Evolutionary conservation across 495 filamentous ascomycete species (phyloP).

Genomic region (Immersiella caudata): DNA sequence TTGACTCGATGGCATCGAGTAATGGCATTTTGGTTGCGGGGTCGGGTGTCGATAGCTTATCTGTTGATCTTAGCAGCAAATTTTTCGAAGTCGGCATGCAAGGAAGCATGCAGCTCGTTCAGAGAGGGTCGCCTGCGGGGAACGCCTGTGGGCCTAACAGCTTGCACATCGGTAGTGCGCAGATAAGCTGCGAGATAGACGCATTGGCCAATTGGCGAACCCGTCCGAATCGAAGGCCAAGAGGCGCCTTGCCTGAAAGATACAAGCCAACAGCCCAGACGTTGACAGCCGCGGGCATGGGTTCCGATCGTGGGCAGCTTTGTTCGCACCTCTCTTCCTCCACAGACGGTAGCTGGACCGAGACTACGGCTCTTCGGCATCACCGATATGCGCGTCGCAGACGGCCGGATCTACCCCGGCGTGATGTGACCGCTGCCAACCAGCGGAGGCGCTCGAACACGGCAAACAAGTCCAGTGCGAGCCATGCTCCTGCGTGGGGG

Average conservation of each 20-base stretch:
- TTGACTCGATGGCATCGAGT: slow-evolving; percentile 34
- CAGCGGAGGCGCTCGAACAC: background rate
- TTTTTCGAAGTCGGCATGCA: background rate
- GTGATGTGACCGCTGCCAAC: background rate
- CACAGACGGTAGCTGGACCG: background rate
- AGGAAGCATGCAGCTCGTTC: background rate
- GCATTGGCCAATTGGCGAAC: slow-evolving; percentile 16
- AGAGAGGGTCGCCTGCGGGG: background rate
- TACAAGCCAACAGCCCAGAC: background rate
- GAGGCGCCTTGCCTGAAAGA: slow-evolving; percentile 3
- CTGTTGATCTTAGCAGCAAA: background rate
- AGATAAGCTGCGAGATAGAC: slow-evolving; percentile 12
- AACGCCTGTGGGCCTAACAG: slow-evolving; percentile 3
- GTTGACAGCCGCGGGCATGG: background rate
- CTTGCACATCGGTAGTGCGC: background rate
- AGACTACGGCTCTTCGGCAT: background rate
- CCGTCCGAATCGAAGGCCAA: background rate
- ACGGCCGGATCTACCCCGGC: background rate
- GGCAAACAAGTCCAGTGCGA: background rate
- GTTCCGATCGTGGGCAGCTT: background rate
- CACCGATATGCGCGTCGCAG: background rate
- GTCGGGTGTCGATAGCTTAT: slow-evolving; percentile 26
- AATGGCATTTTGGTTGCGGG: slow-evolving; percentile 23
- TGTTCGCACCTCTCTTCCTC: background rate
- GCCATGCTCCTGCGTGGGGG: background rate